Base-by-base conservation (phyloP, 176 grass and related monocot genomes). In the Zoysia pacifica region DNA sequence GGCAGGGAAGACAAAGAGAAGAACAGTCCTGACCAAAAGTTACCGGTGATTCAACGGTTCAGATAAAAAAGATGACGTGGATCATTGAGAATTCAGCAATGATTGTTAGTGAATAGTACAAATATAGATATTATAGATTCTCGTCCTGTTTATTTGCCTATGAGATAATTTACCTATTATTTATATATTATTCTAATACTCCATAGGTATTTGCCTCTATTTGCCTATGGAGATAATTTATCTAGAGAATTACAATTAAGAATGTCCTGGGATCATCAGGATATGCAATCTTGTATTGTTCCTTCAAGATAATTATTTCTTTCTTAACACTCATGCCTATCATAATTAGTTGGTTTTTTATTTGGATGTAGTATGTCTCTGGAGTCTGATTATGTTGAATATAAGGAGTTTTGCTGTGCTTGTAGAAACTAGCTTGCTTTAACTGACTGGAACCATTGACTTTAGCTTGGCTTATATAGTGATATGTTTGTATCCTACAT, bases 181-280 rank as follows among this genome's bases (percentile, higher is more conserved):
- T 28, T 28, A 28, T 28, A 0, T 28, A 28, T 28, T 28, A 28
- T 28, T 28, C 28, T 28, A 28, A 28, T 28, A 28, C 28, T 28
- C 28, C 0, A 28, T 28, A 28, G 28, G 28, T 28, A 28, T 28
- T 28, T 28, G 28, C 28, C 28, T 0, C 28, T 28, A 28, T 28
- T 28, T 28, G 28, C 28, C 28, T 28, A 28, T 28, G 28, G 28
- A 28, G 28, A 28, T 28, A 28, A 28, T 28, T 28, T 28, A 28
- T 28, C 85, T 62, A 83, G 88, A 77, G 94, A 92, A 28, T 75
- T 85, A 11, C 73, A 91, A 62, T 48, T 97, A 76, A 94, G 89
- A 85, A 88, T 86, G 79, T 86, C 94, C 72, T 97, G 94, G 94
- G 89, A 97, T 86, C 87, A 94, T 35, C 89, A 90, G 69, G 94